Percentiles rank a stretch among this genome's conserved stretches.
phyloP scores from a whole-genome alignment of 2,329 filamentous ascomycete genomes.

The Clonostachys rhizophaga region DNA sequence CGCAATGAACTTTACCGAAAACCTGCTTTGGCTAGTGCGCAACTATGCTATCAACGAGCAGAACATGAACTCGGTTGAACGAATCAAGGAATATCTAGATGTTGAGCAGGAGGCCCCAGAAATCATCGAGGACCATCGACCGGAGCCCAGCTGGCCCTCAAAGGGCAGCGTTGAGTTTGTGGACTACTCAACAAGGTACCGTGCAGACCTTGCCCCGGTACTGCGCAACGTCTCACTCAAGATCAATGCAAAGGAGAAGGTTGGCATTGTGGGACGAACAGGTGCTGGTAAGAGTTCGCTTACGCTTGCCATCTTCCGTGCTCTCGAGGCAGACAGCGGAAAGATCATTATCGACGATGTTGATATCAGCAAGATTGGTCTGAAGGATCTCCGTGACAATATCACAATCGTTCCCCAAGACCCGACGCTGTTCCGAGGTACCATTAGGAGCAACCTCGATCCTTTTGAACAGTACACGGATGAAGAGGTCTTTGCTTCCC shows the following conservation, averaged over 20 bases:
- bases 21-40: slow-evolving; percentile 92
- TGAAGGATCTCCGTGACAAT: slow-evolving; percentile 87
- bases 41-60: slow-evolving; percentile 95
- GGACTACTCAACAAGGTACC: slow-evolving; percentile 84
- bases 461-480: slow-evolving; percentile 88
- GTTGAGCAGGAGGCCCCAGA: slow-evolving; percentile 88
- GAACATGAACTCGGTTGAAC: slow-evolving; percentile 99
- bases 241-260: slow-evolving; percentile 82
- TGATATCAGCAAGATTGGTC: slow-evolving; percentile 84
- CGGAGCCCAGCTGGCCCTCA: slow-evolving; percentile 77
- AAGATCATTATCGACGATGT: slow-evolving; percentile 87
- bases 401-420: slow-evolving; percentile 99
- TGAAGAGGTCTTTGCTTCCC: slow-evolving; percentile 80
- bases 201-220: slow-evolving; percentile 81
- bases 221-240: slow-evolving; percentile 81
- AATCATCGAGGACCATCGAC: slow-evolving; percentile 73
- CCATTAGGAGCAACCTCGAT: slow-evolving; percentile 87
- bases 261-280: slow-evolving; percentile 92
- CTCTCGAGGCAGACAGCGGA: slow-evolving; percentile 84
- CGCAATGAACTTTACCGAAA: slow-evolving; percentile 94
- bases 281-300: slow-evolving; percentile 96
- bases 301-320: slow-evolving; percentile 87
- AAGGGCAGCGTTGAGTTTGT: slow-evolving; percentile 84
- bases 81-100: slow-evolving; percentile 94
- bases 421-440: slow-evolving; percentile 89